Conservation (phyloP, 345 rosid genomes). For the Hevea brasiliensis region DNA sequence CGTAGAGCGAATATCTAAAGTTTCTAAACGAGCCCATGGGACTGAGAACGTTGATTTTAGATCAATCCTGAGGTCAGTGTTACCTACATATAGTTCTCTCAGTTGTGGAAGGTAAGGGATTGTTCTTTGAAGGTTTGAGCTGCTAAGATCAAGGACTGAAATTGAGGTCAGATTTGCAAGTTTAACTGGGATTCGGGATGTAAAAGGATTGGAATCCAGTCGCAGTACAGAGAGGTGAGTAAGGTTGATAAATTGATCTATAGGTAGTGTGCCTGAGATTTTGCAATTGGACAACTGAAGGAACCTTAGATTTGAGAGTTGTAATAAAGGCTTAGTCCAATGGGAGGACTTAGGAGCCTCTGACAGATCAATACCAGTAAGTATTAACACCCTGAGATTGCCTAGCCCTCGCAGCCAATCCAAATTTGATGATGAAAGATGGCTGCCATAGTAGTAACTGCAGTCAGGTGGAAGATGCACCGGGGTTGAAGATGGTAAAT, state of each 20-base stretch:
- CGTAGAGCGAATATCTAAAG: slow-evolving; percentile 16
- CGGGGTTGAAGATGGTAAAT: slow-evolving; percentile 8
- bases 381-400: slow-evolving; percentile 3
- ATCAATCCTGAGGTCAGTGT: slow-evolving; percentile 9
- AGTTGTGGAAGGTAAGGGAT: slow-evolving; percentile 27
- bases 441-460: not conserved
- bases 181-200: slow-evolving; percentile 23
- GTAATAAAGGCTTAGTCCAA: slow-evolving; percentile 24
- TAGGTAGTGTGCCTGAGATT: slow-evolving; percentile 10
- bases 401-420: slow-evolving; percentile 20
- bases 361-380: slow-evolving; percentile 27
- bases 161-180: slow-evolving; percentile 26
- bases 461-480: not conserved
- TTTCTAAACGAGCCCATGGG: slow-evolving; percentile 23
- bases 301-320: slow-evolving; percentile 14
- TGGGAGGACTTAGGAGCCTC: slow-evolving; percentile 12
- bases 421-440: slow-evolving; percentile 14
- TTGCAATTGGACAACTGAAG: slow-evolving; percentile 27
- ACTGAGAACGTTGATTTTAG: slow-evolving; percentile 18
- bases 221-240: slow-evolving; percentile 2
- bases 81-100: slow-evolving; percentile 7
- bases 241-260: slow-evolving; percentile 22
- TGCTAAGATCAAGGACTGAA: slow-evolving; percentile 13
- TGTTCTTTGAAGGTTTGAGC: slow-evolving; percentile 17
- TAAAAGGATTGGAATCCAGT: slow-evolving; percentile 25